Base-by-base conservation (phyloP, 805 yeast genomes). In the Starmerella tilneyi region DNA sequence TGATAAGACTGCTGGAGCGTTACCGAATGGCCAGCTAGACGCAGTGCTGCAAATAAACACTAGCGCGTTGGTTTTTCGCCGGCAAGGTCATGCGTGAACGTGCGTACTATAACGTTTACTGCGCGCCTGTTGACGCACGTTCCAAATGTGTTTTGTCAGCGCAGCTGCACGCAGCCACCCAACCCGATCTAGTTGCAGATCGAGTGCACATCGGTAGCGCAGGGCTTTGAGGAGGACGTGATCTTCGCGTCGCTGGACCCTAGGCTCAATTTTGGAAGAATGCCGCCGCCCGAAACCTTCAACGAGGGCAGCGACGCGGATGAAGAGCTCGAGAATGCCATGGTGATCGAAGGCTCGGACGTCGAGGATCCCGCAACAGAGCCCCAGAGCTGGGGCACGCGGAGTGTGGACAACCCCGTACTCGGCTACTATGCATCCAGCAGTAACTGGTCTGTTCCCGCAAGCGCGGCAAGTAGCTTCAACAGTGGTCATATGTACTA, bases 311-410 rank as follows among this genome's bases (percentile, higher is more conserved):
- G 49, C 28, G 54, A 53, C 13, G 57, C 51, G 17, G 56, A 44
- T 6, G 39, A 30, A 11, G 57, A 51, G 24, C 31, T 53, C 22
- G 46, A 46, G 12, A 43, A 49, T 38, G 59, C 59, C 12, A 56
- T 53, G 44, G 56, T 56, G 13, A 52, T 56, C 23, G 60, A 56
- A 32, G 60, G 58, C 22, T 43, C 57, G 4, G 54, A 46, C 12
- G 22, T 54, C 16, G 58, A 49, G 5, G 55, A 50, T 15, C 32
- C 46, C 31, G 27, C 44, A 43, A 21, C 15, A 22, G 28, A 26
- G 38, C n/a, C 35, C 34, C 15, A 46, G 29, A 6, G 43, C 47
- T 46, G 36, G 36, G 19, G 49, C 45, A 7, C 47, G 47, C 19
- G 47, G 48, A 16, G 17, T 17, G 9, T 24, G 4, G 50, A 45